Evolutionary conservation across 2,329 filamentous ascomycete species (phyloP), one percentile per base, ranked within the genome.

Genomic region (Talaromyces pinophilus): DNA sequence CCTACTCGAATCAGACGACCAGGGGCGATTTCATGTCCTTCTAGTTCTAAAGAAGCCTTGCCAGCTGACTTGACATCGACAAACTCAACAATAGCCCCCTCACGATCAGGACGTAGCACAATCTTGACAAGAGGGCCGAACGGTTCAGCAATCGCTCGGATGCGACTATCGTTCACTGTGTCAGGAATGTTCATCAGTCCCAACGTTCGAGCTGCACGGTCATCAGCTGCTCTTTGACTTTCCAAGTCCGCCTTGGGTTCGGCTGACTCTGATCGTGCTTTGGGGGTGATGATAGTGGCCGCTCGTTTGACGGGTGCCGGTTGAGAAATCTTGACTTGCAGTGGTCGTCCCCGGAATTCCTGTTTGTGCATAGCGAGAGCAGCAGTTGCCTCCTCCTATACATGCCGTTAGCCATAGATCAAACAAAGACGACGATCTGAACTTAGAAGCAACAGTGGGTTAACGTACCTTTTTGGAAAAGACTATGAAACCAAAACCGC

Each of bases 41-140:
- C 81, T 5, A 84, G 75, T n/a, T 75, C 79, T 59, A 84, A 69
- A 5, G 78, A 74, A 4, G 81, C 82, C 67, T 80, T 90, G 30
- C 93, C 93, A 0, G 91, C 91, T 42, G 88, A 85, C 2, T 87
- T 83, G 1, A 89, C 84, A 61, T 92, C 87, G 2, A 82, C 81
- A 72, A 91, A 97, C 74, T 98, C 95, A 44, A 98, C 85, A 64
- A 94, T 90, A 5, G 93, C 95, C 13, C 93, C 93, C 66, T 90
- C 88, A 69, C 96, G 91, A 67, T 92, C 87, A 1, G 93, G 92
- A 55, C 92, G 88, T 11, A 97, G 83, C 13, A 90, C 84, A 3
- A 98, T 84, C 76, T 93, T 94, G 69, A 89, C 83, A 28, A 97
- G 83, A 1, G 84, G 78, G 0, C 92, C 93, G 54, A 89, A 84